A percentile compares a stretch with the other conserved stretches of the same genome.
phyloP scores from a whole-genome alignment of 2,329 filamentous ascomycete genomes.

The Ceratocystis harringtonii region DNA sequence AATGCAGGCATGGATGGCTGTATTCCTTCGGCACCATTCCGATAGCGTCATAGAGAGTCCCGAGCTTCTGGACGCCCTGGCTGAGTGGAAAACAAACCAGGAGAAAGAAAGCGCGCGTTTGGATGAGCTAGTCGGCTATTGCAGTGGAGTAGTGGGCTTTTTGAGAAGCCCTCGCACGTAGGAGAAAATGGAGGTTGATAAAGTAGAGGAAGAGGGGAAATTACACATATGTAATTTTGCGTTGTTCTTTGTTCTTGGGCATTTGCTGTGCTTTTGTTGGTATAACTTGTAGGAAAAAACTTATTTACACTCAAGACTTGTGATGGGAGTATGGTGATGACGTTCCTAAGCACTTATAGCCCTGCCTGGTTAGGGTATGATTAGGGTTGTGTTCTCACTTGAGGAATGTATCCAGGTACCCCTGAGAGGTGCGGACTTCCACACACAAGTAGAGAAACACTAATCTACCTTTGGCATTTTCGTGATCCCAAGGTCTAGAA shows the following conservation, averaged over 20 bases:
- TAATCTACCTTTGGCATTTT: neutral
- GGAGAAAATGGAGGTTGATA: neutral
- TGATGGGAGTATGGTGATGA: neutral
- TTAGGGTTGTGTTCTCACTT: neutral
- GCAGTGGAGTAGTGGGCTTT: slow-evolving; percentile 71
- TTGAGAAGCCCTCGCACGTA: slow-evolving; percentile 48
- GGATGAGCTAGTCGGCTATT: slow-evolving; percentile 69
- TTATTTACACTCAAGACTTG: neutral
- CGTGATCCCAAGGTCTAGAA: neutral
- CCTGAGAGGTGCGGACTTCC: neutral
- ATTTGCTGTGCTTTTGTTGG: neutral
- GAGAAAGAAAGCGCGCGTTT: slow-evolving; percentile 56
- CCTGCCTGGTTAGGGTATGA: neutral
- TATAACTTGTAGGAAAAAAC: neutral
- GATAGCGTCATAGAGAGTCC: slow-evolving; percentile 38
- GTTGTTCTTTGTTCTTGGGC: neutral
- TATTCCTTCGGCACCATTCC: slow-evolving; percentile 70
- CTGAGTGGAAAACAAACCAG: slow-evolving; percentile 57
- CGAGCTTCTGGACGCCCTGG: slow-evolving; percentile 42
- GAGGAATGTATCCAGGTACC: neutral
- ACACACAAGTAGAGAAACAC: neutral
- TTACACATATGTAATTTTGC: neutral
- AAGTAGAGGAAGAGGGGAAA: neutral
- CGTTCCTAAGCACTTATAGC: neutral
- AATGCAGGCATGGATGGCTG: slow-evolving; percentile 92